A percentile compares a stretch with the other conserved stretches of the same genome.
phyloP scores from a whole-genome alignment of 352 stramenopile species.

The Paralagenidium karlingii region DNA sequence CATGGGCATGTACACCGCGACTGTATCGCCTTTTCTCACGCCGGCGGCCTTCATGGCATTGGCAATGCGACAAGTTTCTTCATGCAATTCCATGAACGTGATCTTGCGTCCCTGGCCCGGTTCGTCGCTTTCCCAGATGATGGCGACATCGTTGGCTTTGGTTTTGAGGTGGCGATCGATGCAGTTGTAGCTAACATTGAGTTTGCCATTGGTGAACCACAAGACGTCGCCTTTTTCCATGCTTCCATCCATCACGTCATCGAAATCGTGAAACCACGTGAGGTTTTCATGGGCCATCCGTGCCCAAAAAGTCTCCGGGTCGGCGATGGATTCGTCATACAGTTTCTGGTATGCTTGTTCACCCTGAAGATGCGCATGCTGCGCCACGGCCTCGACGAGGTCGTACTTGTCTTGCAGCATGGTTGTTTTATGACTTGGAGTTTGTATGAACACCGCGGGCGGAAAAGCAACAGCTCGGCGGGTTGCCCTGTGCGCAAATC shows the following conservation, averaged over 20 bases:
- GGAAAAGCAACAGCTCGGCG: no score
- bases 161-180: conserved; percentile 90
- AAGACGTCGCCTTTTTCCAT: conserved; percentile 87
- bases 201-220: conserved; percentile 93
- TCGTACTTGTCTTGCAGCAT: no score
- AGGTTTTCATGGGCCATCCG: conserved; percentile 81
- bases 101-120: conserved; percentile 80
- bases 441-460: no score
- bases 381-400: conserved; percentile 25
- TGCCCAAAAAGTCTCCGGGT: conserved; percentile 89
- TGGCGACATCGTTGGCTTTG: conserved; percentile 83
- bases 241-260: conserved; percentile 70
- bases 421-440: no score
- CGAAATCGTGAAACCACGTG: conserved; percentile 91
- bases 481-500: no score
- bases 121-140: conserved; percentile 97
- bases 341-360: conserved; percentile 68
- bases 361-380: conserved; percentile 57
- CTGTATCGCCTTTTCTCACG: conserved; percentile 87
- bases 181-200: conserved; percentile 92
- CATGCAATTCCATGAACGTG: conserved; percentile 87
- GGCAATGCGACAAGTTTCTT: conserved; percentile 88
- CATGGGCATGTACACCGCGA: conserved; percentile 99
- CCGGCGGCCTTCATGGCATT: conserved; percentile 91
- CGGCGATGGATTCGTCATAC: conserved; percentile 79